A percentile compares a stretch with the other conserved stretches of the same genome.
phyloP scores from a whole-genome alignment of 345 rosid genomes.

The Microthlaspi erraticum region DNA sequence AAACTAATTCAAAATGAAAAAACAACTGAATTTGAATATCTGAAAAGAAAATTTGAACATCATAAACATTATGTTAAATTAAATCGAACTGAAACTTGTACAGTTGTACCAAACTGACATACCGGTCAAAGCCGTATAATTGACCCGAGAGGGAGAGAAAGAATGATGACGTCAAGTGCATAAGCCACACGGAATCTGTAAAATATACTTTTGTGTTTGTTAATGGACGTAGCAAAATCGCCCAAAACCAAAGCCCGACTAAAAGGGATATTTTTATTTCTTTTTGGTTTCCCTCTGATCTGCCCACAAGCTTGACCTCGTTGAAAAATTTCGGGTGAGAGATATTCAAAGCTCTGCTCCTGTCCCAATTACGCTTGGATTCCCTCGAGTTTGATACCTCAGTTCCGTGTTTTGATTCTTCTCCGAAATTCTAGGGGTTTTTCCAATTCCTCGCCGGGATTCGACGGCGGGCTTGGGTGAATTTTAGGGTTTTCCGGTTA shows the following conservation, averaged over 20 bases:
- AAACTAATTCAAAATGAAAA: no score
- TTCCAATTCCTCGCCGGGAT: slow-evolving; percentile 29
- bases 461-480: slow-evolving; percentile 6
- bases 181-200: slow-evolving; percentile 15
- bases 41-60: no score
- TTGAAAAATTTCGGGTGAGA: slow-evolving; percentile 20
- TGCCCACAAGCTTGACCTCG: slow-evolving; percentile 37
- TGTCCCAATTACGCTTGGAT: slow-evolving; percentile 24
- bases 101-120: not conserved
- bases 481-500: slow-evolving; percentile 30
- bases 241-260: not conserved
- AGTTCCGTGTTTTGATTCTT: slow-evolving; percentile 13
- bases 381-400: slow-evolving; percentile 13
- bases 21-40: no score
- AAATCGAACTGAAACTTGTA: not conserved
- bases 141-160: no score
- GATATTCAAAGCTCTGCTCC: slow-evolving; percentile 13
- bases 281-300: slow-evolving; percentile 22
- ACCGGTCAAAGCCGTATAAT: slow-evolving; percentile 24
- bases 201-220: not conserved
- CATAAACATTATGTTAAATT: no score
- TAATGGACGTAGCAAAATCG: slow-evolving; percentile 27
- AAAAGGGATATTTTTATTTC: not conserved
- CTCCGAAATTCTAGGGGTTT: slow-evolving; percentile 42
- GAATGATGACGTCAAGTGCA: slow-evolving; percentile 26